These are phyloP conservation scores for Lactarius indigo DNA, from an alignment of 768 basidiomycete species.

Conservation along the genomic window DNA sequence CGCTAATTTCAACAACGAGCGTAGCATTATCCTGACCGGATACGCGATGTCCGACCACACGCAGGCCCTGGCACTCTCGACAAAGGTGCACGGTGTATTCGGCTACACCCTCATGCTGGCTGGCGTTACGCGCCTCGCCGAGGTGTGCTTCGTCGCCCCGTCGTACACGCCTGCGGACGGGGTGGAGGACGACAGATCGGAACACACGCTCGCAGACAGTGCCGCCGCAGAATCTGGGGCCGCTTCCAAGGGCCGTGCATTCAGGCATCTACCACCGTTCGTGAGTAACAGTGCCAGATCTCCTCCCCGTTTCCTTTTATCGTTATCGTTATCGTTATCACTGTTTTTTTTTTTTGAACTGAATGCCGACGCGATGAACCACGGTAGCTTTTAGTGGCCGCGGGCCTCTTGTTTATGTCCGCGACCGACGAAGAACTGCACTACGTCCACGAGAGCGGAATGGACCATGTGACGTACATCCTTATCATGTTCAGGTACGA, in stretches of 20 bases:
- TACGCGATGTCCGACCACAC: slow-evolving; percentile 92
- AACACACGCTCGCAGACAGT: slow-evolving; percentile 58
- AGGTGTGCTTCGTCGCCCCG: slow-evolving; percentile 73
- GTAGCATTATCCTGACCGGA: slow-evolving; percentile 82
- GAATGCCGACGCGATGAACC: slow-evolving; percentile 64
- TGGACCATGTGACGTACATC: slow-evolving; percentile 91
- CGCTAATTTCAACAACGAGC: slow-evolving; percentile 3
- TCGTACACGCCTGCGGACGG: slow-evolving; percentile 32
- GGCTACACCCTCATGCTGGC: slow-evolving; percentile 86
- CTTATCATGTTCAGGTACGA: slow-evolving; percentile 75
- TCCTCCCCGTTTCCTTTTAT: background rate
- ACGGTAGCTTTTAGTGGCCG: slow-evolving; percentile 43
- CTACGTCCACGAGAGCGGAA: slow-evolving; percentile 62
- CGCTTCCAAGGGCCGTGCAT: slow-evolving; percentile 45
- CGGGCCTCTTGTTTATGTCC: slow-evolving; percentile 78
- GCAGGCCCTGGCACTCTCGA: slow-evolving; percentile 81
- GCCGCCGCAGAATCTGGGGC: slow-evolving; percentile 30
- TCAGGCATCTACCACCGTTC: slow-evolving; percentile 86
- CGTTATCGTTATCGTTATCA: background rate
- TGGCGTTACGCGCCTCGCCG: slow-evolving; percentile 73
- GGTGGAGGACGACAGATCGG: slow-evolving; percentile 57
- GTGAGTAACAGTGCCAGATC: slow-evolving; percentile 47
- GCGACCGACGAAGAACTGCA: slow-evolving; percentile 89
- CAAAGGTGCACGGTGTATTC: slow-evolving; percentile 80
- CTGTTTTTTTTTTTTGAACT: no score